Evolutionary conservation across 345 rosid genomes (phyloP).

Genomic region (Eucalyptus regnans): DNA sequence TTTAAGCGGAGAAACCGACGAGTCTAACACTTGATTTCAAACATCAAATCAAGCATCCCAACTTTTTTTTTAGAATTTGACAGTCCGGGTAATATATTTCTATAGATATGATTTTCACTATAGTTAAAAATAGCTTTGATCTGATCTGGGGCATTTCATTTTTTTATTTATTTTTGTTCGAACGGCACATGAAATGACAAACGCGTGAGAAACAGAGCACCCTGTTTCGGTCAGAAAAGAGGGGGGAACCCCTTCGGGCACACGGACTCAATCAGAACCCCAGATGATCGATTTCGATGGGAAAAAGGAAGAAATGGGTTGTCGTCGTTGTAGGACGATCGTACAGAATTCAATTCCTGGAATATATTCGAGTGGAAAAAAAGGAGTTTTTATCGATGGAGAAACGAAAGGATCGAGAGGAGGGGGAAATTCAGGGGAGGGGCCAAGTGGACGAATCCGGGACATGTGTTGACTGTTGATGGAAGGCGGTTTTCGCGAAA

Average conservation of each 20-base stretch:
- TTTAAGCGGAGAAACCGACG: background rate
- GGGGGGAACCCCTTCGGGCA: background rate
- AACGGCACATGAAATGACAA: background rate
- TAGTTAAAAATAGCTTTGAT: background rate
- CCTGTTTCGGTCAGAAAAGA: background rate
- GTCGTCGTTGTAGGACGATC: background rate
- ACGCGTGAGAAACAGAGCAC: background rate
- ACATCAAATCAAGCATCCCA: background rate
- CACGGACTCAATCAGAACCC: background rate
- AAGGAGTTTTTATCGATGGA: background rate
- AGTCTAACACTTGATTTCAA: background rate
- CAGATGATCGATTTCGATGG: background rate
- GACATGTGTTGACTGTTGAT: background rate
- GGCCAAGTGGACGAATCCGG: background rate
- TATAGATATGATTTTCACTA: background rate
- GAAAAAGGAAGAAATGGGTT: background rate
- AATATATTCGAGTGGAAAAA: background rate
- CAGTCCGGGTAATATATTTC: background rate
- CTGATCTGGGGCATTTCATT: background rate
- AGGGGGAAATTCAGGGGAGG: background rate
- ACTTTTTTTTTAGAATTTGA: background rate
- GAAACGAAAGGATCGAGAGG: background rate
- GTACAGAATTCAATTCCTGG: background rate
- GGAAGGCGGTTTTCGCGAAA: slow-evolving; percentile 16
- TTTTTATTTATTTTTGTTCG: no score